Conservation (phyloP, 177 flowering plant genomes). For the Vitis hybrid region DNA sequence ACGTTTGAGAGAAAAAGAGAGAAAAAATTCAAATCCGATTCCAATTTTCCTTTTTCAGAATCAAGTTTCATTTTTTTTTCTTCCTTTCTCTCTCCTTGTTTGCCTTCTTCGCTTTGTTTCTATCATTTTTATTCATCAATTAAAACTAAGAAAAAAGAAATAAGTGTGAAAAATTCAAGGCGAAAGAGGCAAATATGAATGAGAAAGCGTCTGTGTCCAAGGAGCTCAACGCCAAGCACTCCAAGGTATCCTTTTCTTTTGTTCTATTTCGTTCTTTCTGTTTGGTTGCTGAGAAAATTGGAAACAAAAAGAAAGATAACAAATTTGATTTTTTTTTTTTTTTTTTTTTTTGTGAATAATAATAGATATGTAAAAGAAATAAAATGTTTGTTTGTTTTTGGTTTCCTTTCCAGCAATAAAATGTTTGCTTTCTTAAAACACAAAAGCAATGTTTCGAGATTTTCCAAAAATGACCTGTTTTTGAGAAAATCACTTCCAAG, state of each 20-base stretch:
- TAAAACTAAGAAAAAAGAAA: background rate
- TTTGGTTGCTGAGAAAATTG: no score
- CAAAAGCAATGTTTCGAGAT: no score
- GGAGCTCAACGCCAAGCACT: constrained; percentile 52
- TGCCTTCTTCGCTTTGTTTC: background rate
- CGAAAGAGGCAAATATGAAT: constrained; percentile 30
- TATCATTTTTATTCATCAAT: background rate
- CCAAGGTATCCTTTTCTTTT: constrained; percentile 26
- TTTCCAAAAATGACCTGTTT: no score
- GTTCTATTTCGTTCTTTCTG: background rate
- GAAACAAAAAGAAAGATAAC: no score
- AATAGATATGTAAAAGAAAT: no score
- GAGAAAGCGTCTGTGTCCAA: constrained; percentile 56
- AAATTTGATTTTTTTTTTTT: no score
- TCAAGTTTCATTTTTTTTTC: background rate
- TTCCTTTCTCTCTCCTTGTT: background rate
- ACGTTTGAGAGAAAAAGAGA: no score
- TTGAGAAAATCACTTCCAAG: no score
- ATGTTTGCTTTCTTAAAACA: no score
- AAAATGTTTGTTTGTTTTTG: no score
- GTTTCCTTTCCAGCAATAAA: no score
- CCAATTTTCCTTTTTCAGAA: background rate
- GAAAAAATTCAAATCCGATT: background rate
- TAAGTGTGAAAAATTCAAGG: background rate
- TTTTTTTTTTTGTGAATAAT: no score